These are phyloP conservation scores for Botryotinia convoluta DNA, from an alignment of 2,329 filamentous ascomycete species.

Conservation along the genomic window DNA sequence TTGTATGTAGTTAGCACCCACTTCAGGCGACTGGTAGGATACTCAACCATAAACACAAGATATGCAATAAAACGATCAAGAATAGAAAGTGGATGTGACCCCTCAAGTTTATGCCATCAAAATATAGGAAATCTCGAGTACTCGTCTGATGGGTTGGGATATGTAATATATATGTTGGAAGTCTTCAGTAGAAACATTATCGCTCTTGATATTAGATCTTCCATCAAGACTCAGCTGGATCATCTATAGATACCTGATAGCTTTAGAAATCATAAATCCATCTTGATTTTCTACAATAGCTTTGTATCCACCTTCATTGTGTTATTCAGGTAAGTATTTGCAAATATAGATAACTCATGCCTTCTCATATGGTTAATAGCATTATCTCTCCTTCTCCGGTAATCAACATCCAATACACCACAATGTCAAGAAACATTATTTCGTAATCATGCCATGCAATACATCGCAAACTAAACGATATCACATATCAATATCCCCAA, in stretches of 20 bases:
- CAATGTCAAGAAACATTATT: background rate
- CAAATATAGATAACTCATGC: background rate
- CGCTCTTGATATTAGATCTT: background rate
- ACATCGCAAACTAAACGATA: background rate
- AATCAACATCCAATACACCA: background rate
- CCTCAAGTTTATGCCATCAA: background rate
- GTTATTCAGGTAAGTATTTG: background rate
- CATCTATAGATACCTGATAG: background rate
- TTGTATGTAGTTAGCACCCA: background rate
- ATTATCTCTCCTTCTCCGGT: background rate
- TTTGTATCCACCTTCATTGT: background rate
- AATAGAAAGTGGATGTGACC: background rate
- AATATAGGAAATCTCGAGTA: background rate
- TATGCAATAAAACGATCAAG: background rate
- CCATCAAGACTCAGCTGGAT: background rate
- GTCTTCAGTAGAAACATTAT: background rate
- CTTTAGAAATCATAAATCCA: background rate
- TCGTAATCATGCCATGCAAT: background rate
- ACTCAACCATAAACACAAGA: background rate
- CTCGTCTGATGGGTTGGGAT: background rate
- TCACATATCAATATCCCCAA: background rate
- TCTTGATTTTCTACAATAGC: background rate
- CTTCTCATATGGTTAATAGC: background rate
- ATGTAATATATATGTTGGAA: background rate
- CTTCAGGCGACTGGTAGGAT: background rate